These are phyloP conservation scores for Calvatia gigantea DNA, from an alignment of 768 basidiomycete genomes.

Conservation along the genomic window DNA sequence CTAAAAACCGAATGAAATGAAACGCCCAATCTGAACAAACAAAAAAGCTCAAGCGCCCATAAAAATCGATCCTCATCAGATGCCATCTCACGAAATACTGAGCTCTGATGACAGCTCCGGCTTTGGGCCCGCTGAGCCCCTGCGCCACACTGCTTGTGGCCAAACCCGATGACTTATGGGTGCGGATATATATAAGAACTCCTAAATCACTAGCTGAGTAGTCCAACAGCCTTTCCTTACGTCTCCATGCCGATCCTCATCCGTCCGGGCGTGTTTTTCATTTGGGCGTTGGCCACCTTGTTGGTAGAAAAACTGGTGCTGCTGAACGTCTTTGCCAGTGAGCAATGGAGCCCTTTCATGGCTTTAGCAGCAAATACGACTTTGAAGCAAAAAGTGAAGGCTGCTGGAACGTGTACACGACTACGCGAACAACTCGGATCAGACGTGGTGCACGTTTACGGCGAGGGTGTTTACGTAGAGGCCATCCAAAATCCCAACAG, in stretches of 20 bases:
- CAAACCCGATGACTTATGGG: conserved; percentile 4
- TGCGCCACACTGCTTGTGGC: background rate
- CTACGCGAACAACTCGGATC: conserved; percentile 9
- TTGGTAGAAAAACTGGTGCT: background rate
- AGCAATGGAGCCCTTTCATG: background rate
- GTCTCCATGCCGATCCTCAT: conserved; percentile 11
- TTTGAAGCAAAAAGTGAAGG: background rate
- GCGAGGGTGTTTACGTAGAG: background rate
- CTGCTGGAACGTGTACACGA: background rate
- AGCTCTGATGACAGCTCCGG: conserved; percentile 1
- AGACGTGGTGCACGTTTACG: conserved; percentile 1
- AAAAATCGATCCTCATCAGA: conserved; percentile 2
- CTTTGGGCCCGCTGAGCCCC: conserved; percentile 1
- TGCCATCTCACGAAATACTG: background rate
- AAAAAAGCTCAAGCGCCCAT: background rate
- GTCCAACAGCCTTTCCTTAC: conserved; percentile 4
- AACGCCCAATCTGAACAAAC: background rate
- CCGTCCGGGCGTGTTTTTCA: conserved; percentile 5
- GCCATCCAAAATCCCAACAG: conserved; percentile 26
- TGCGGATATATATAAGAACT: conserved; percentile 12
- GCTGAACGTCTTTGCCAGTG: background rate
- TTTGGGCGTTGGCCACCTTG: conserved; percentile 6
- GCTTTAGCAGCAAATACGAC: background rate
- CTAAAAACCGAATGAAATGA: background rate
- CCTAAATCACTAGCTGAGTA: background rate